These are phyloP conservation scores for Talaromyces atroroseus DNA, from an alignment of 2,329 filamentous ascomycete genomes.

Conservation along the genomic window DNA sequence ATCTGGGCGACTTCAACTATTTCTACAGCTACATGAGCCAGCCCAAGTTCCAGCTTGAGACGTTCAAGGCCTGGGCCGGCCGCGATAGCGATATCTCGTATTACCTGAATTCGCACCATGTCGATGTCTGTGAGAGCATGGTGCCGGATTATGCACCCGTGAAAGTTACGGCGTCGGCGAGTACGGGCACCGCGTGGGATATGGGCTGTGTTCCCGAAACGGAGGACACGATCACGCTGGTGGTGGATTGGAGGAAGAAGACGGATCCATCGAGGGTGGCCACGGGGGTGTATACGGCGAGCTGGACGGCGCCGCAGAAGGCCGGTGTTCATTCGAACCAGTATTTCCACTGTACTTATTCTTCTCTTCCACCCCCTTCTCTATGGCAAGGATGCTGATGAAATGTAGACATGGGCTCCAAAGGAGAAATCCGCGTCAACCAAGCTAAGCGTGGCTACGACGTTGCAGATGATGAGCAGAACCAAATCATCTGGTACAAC, in stretches of 20 bases:
- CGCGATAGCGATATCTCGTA: conserved; percentile 90
- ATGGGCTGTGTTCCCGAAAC: conserved; percentile 75
- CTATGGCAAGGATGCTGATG: conserved; percentile 9
- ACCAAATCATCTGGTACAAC: conserved; percentile 74
- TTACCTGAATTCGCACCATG: conserved; percentile 92
- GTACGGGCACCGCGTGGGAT: conserved; percentile 69
- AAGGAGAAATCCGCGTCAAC: conserved; percentile 82
- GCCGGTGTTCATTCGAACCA: conserved; percentile 95
- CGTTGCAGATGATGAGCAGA: conserved; percentile 72
- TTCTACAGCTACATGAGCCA: conserved; percentile 97
- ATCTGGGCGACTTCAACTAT: conserved; percentile 92
- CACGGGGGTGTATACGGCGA: conserved; percentile 86
- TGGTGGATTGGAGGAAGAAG: conserved; percentile 81
- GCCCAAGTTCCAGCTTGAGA: conserved; percentile 84
- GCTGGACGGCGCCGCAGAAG: conserved; percentile 88
- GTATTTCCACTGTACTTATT: conserved; percentile 71
- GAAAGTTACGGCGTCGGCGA: conserved; percentile 72
- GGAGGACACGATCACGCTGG: conserved; percentile 86
- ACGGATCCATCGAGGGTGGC: conserved; percentile 64
- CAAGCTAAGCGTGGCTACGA: conserved; percentile 94
- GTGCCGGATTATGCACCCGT: conserved; percentile 73
- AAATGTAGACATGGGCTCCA: conserved; percentile 61
- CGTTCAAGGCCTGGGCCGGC: conserved; percentile 91
- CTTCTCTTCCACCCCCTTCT: no score
- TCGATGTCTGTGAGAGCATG: conserved; percentile 91